Percentiles rank a stretch among this genome's conserved stretches.
These are phyloP conservation scores for Clausena lansium DNA, from an alignment of 345 rosid genomes.

Conservation along the genomic window DNA sequence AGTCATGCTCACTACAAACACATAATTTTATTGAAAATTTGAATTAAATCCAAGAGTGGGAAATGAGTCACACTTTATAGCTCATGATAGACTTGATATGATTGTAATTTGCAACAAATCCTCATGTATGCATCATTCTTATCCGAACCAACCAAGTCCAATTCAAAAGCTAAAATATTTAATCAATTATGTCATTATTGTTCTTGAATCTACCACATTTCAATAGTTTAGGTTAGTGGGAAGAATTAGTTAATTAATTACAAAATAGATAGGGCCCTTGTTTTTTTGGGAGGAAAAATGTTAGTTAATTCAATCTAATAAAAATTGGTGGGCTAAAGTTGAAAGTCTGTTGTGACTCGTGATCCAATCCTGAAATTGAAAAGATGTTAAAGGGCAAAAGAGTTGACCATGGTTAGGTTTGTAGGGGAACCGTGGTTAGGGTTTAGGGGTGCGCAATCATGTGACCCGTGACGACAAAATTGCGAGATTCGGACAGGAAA, in stretches of 20 bases:
- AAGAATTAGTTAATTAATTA: neutral
- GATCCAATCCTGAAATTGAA: neutral
- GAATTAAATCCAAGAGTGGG: neutral
- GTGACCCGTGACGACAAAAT: slow-evolving; percentile 25
- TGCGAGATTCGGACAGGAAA: neutral
- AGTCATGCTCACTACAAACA: no score
- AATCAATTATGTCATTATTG: slow-evolving; percentile 1
- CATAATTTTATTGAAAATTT: no score
- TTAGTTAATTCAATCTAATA: neutral
- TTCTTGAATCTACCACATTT: neutral
- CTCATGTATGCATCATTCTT: neutral
- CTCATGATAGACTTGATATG: neutral
- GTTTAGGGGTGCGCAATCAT: slow-evolving; percentile 5
- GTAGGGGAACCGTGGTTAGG: neutral
- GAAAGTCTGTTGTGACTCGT: neutral
- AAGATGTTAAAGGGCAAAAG: neutral
- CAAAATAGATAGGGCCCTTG: neutral
- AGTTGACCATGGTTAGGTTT: slow-evolving; percentile 3
- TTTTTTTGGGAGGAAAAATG: neutral
- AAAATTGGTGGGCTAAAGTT: neutral
- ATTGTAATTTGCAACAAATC: neutral
- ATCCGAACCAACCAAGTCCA: neutral
- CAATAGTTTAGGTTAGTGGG: neutral
- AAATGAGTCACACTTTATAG: neutral
- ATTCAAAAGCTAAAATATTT: neutral